Evolutionary conservation across 2,329 filamentous ascomycete genomes (phyloP).

Genomic region (Penicillium expansum): DNA sequence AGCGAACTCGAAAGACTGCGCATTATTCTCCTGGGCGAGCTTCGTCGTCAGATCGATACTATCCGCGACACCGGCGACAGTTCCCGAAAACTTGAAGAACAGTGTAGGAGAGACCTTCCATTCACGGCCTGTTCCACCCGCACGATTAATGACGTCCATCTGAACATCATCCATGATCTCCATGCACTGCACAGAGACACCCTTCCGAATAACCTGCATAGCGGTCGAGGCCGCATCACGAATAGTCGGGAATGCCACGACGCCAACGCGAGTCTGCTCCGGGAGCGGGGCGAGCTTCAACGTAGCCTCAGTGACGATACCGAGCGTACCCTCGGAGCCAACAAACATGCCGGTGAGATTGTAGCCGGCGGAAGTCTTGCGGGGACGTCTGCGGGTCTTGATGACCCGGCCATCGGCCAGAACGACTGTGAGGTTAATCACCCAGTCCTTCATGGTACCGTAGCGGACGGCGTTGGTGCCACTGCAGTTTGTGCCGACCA

Average conservation of each 20-base stretch:
- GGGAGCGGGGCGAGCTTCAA: slow-evolving; percentile 66
- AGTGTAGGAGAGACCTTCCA: slow-evolving; percentile 44
- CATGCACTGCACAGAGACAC: slow-evolving; percentile 66
- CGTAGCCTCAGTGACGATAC: slow-evolving; percentile 68
- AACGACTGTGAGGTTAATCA: slow-evolving; percentile 68
- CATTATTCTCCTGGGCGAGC: slow-evolving; percentile 62
- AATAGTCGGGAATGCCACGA: slow-evolving; percentile 59
- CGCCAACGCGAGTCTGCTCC: slow-evolving; percentile 62
- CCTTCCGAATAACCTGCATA: slow-evolving; percentile 61
- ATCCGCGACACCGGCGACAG: slow-evolving; percentile 72
- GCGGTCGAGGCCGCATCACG: slow-evolving; percentile 63
- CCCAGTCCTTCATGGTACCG: slow-evolving; percentile 75
- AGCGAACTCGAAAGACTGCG: slow-evolving; percentile 56
- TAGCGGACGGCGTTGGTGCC: slow-evolving; percentile 63
- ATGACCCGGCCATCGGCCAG: slow-evolving; percentile 66
- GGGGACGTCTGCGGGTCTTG: slow-evolving; percentile 58
- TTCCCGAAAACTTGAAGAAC: slow-evolving; percentile 66
- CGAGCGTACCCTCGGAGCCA: slow-evolving; percentile 69
- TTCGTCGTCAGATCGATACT: slow-evolving; percentile 67
- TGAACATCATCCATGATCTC: slow-evolving; percentile 61
- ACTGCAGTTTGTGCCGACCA: slow-evolving; percentile 67
- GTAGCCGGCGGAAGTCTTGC: slow-evolving; percentile 70
- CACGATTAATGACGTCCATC: slow-evolving; percentile 66
- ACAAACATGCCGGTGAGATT: slow-evolving; percentile 68
- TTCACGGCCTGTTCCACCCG: slow-evolving; percentile 56